Evolutionary conservation across 768 basidiomycete genomes (phyloP), one percentile per base, ranked within the genome.

Genomic region (Phylloporus arenicola): DNA sequence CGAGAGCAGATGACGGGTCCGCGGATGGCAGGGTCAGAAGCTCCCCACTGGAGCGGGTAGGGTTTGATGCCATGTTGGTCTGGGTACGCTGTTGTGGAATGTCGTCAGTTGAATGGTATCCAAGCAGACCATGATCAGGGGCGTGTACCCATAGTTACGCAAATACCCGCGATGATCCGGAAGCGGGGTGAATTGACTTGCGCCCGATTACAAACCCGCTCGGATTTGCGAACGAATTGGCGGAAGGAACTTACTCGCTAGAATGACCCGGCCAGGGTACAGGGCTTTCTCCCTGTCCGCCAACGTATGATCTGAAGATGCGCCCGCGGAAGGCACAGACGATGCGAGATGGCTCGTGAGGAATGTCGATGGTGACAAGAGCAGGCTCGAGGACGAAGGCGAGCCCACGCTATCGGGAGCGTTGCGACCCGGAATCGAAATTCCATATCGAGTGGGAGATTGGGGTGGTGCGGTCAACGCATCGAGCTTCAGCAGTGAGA

Each of bases 1-100:
- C 94, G 86, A 1, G 88, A 92, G 64, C 88, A 91, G 51, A 98
- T 80, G 54, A 97, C 76, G 3, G 94, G 92, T 0, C 95, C 95
- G 19, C 93, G 88, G 7, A 75, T 70, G 7, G 62, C 53, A 19
- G 88, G 75, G 40, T 81, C 75, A 3, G 74, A 24, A 0, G 85
- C 88, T 22, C 92, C 93, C 95, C 95, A 97, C 22, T 73, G 69
- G 17, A 98, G 75, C 0, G 83, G 81, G 62, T 81, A 77, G 0
- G 95, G 94, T 34, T 77, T 72, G 63, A 94, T 91, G 8, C 91
- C 91, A 62, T 89, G 83, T 62, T 96, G 92, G 61, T 88, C 88
- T n/a, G 94, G 92, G 66, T 96, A 95, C 2, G 92, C 75, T 79
- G 53, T 45, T 20, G 33, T 6, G n/a, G 14, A 40, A 27, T 47